These are phyloP conservation scores for Pseudozyma thailandica DNA, from an alignment of 1,284 basidiomycete species.

Conservation along the genomic window DNA sequence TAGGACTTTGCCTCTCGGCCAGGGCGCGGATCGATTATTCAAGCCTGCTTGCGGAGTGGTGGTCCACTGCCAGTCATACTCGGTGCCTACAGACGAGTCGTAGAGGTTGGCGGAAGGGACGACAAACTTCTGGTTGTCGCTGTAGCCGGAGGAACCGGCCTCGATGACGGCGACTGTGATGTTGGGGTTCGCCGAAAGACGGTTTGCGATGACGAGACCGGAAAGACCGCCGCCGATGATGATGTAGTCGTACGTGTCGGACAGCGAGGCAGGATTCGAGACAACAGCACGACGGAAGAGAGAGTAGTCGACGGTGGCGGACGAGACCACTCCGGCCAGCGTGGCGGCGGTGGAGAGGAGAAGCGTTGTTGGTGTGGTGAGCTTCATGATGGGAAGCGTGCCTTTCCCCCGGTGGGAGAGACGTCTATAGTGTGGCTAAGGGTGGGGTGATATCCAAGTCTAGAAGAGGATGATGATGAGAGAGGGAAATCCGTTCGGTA, in stretches of 20 bases:
- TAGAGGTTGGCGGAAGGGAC: conserved; percentile 55
- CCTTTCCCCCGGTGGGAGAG: not conserved
- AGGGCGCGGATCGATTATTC: conserved; percentile 8
- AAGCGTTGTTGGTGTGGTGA: conserved; percentile 1
- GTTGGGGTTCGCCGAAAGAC: conserved; percentile 54
- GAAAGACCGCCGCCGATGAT: conserved; percentile 74
- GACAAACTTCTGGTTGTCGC: conserved; percentile 33
- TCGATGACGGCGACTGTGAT: conserved; percentile 69
- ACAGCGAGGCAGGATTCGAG: conserved; percentile 26
- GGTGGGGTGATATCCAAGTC: not conserved
- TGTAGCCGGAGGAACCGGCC: conserved; percentile 69
- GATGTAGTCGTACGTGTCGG: conserved; percentile 66
- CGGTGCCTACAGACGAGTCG: conserved; percentile 41
- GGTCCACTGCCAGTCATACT: conserved; percentile 57
- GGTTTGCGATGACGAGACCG: conserved; percentile 57
- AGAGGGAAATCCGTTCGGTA: not conserved
- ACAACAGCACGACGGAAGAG: conserved; percentile 29
- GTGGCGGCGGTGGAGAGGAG: conserved; percentile 1
- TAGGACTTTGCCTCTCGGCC: conserved; percentile 51
- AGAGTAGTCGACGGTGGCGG: conserved; percentile 24
- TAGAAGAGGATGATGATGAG: not conserved
- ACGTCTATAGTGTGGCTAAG: not conserved
- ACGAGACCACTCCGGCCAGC: not conserved
- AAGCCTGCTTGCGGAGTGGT: conserved; percentile 43
- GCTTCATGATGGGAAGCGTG: conserved; percentile 12